A percentile compares a stretch with the other conserved stretches of the same genome.
Conservation (phyloP, 768 basidiomycete species). For the Mycena chlorophos region DNA sequence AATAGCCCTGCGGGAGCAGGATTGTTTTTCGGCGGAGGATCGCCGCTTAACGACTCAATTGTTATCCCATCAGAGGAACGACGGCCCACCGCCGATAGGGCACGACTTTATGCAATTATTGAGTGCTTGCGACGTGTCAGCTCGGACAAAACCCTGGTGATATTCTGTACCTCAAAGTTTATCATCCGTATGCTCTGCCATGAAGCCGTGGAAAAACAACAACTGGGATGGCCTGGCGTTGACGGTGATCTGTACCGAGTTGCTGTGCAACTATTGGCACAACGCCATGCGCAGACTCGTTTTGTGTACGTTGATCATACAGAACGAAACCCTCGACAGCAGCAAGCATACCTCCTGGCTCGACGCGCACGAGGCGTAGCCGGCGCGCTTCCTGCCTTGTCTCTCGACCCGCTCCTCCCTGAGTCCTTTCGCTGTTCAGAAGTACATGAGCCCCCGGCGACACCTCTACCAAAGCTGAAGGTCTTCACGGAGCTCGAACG, state of each 20-base stretch:
- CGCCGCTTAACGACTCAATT: neutral
- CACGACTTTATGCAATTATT: neutral
- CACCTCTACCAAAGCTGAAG: neutral
- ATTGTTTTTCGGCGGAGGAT: neutral
- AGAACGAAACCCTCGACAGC: neutral
- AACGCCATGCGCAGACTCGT: neutral
- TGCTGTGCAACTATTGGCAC: neutral
- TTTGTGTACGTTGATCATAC: neutral
- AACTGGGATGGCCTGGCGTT: neutral
- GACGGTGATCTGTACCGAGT: neutral
- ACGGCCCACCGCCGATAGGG: neutral
- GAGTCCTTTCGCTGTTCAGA: neutral
- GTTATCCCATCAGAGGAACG: neutral
- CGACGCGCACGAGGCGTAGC: neutral
- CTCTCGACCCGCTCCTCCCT: neutral
- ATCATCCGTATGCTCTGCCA: conserved; percentile 1
- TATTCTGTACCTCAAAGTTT: neutral
- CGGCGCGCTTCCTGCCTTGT: neutral
- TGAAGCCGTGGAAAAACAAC: neutral
- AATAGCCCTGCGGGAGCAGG: neutral
- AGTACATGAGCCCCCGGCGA: neutral
- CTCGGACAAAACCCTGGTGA: neutral
- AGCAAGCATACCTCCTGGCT: neutral
- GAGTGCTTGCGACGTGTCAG: neutral
- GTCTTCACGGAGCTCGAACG: neutral